Base-by-base conservation (phyloP, 176 grass and related monocot species). In the Oryza rufipogon region DNA sequence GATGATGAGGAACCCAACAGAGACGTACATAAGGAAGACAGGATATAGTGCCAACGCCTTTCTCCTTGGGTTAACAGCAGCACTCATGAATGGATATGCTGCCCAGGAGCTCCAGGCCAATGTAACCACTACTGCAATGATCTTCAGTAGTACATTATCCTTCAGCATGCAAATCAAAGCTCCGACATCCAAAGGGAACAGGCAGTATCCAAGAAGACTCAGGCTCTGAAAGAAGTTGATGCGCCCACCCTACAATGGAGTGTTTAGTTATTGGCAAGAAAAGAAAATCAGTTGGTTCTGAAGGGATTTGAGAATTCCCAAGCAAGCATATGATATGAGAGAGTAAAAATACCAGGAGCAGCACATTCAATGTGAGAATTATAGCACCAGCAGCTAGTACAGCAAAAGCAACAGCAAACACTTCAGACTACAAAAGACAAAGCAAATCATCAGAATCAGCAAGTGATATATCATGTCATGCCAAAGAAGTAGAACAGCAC, bases 141-240 rank as follows among this genome's bases (percentile, higher is more conserved):
- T 86, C 85, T 95, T 98, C 12, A 98, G 49, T 38, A 91, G 68
- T 23, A 81, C 78, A 83, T 85, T 90, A 80, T 93, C 87, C 23
- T 93, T 88, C 52, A 95, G 66, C 86, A 98, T 68, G 83, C 96
- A 95, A 26, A 95, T 81, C 49, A 98, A 60, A 87, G 93, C 93
- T 49, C 96, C 93, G 34, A 98, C 74, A 15, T 93, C 93, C 68
- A 98, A 79, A 22, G 93, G 96, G 76, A 98, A 95, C 30, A 98
- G 44, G 47, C 96, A 98, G 76, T 98, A 98, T 26, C 96, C 96
- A 34, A 98, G 85, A 73, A 98, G 93, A 65, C 96, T 95, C 4
- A 98, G 87, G 75, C 96, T 95, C 83, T 98, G 93, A 83, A 98
- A 98, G 87, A 98, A 95, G 75, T 94, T 95, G 36, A 98, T 95